Evolutionary conservation across 441 rosid species (phyloP).

Genomic region (Pelargonium cotyledonis): DNA sequence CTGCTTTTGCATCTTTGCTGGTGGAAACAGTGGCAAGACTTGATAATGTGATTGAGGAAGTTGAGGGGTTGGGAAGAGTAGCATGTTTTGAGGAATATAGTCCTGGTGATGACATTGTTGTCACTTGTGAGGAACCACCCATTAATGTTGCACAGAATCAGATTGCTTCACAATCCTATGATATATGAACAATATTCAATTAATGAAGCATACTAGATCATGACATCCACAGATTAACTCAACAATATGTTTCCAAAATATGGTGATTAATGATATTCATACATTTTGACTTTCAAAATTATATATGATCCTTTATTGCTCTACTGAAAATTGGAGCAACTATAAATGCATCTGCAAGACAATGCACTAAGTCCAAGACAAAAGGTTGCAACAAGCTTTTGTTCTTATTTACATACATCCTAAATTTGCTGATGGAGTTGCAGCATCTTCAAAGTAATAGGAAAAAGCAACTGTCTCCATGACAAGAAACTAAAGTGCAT

Average conservation of each 20-base stretch:
- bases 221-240: too few species aligned
- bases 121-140: slow-evolving; percentile 32
- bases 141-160: slow-evolving; percentile 28
- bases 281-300: too few species aligned
- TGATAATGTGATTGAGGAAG: slow-evolving; percentile 66
- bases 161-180: slow-evolving; percentile 22
- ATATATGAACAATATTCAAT: too few species aligned
- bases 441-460: slow-evolving; percentile 5
- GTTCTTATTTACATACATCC: slow-evolving; percentile 27
- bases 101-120: slow-evolving; percentile 31
- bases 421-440: background rate
- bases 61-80: slow-evolving; percentile 60
- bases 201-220: too few species aligned
- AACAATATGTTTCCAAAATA: too few species aligned
- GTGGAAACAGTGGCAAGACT: slow-evolving; percentile 78
- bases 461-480: background rate
- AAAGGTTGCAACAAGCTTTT: slow-evolving; percentile 8
- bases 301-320: background rate
- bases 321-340: background rate
- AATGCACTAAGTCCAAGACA: background rate
- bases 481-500: background rate
- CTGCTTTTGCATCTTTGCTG: slow-evolving; percentile 71
- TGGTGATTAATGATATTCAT: too few species aligned
- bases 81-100: slow-evolving; percentile 59
- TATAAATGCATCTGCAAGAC: background rate